These are phyloP conservation scores for Fusarium sacchari DNA, from an alignment of 2,329 filamentous ascomycete genomes.

Conservation along the genomic window DNA sequence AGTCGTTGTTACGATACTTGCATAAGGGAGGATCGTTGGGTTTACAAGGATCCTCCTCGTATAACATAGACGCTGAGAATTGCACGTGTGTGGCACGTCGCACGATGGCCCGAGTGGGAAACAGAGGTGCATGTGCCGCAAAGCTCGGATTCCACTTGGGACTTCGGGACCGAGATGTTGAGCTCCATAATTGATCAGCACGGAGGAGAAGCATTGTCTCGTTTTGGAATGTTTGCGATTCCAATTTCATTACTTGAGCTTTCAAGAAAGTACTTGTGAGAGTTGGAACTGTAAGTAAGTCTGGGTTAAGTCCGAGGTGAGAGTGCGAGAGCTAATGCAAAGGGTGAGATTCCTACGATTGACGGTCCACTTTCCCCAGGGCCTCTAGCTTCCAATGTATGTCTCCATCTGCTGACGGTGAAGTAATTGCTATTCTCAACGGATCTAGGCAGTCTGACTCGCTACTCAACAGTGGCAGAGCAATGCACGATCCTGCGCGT, in stretches of 20 bases:
- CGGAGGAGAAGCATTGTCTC: not conserved
- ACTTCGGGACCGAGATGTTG: not conserved
- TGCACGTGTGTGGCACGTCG: not conserved
- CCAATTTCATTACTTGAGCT: fast-evolving
- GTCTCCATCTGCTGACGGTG: not conserved
- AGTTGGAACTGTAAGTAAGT: not conserved
- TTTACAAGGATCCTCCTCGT: not conserved
- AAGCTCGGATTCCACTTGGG: not conserved
- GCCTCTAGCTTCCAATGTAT: not conserved
- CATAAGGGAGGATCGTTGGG: not conserved
- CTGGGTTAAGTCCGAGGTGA: not conserved
- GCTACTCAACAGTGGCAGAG: not conserved
- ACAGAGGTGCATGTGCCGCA: not conserved
- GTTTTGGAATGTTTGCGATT: not conserved
- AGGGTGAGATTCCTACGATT: not conserved
- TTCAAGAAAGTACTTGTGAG: not conserved
- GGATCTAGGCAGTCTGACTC: not conserved
- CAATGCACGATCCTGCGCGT: not conserved
- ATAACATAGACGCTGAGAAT: not conserved
- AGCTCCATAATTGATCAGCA: not conserved
- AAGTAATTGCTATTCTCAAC: fast-evolving
- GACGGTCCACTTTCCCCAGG: not conserved
- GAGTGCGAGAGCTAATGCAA: not conserved
- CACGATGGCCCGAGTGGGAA: not conserved
- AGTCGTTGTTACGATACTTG: not conserved